phyloP scores from a whole-genome alignment of 1,284 basidiomycete genomes.

The Pseudomicrostroma phylloplanum region DNA sequence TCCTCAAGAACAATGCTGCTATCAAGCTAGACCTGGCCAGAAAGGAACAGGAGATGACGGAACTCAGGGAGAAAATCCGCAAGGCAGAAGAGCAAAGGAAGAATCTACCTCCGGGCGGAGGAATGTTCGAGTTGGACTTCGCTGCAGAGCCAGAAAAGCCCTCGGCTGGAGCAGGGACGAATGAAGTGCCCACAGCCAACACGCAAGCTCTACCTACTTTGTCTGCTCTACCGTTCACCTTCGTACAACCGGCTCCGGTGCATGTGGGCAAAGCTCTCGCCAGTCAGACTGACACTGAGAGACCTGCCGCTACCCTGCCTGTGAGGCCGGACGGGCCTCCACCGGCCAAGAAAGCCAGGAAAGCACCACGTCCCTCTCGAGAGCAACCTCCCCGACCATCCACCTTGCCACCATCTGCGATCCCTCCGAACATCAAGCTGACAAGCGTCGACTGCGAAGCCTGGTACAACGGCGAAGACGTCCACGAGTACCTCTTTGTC shows the following conservation, averaged over 20 bases:
- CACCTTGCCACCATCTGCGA: not conserved
- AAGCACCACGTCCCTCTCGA: too few species aligned
- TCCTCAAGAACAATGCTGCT: not conserved
- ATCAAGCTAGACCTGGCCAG: not conserved
- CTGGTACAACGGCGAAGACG: slow-evolving; percentile 1
- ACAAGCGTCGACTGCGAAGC: slow-evolving; percentile 7
- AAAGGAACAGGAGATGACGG: not conserved
- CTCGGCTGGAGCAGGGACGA: not conserved
- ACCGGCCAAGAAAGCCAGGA: too few species aligned
- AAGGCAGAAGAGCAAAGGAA: not conserved
- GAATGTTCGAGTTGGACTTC: slow-evolving; percentile 1
- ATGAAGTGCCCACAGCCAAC: not conserved
- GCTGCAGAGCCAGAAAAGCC: too few species aligned
- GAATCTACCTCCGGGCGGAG: not conserved
- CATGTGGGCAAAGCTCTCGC: too few species aligned
- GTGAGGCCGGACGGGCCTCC: too few species aligned
- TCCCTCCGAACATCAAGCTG: not conserved
- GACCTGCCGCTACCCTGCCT: too few species aligned
- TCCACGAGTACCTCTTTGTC: not conserved
- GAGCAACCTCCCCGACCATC: not conserved
- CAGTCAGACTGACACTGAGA: too few species aligned
- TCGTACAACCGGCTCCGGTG: too few species aligned
- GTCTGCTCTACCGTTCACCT: too few species aligned
- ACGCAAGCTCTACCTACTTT: not conserved
- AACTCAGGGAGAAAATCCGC: not conserved